A percentile compares a stretch with the other conserved stretches of the same genome.
phyloP scores from a whole-genome alignment of 1,139 yeast genomes.

The Blastobotrys ciferrii region DNA sequence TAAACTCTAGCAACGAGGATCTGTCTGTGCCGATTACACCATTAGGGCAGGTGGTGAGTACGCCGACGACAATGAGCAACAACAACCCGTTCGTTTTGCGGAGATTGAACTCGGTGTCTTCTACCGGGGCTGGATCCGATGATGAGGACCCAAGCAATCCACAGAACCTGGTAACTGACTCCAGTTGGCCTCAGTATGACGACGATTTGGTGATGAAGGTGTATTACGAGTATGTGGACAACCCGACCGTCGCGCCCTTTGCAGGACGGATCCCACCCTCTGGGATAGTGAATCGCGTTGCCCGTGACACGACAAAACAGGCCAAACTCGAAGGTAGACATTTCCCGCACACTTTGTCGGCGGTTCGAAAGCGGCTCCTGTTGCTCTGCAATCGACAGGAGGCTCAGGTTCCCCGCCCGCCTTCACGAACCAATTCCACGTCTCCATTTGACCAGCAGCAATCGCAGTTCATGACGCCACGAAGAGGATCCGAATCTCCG shows the following conservation, averaged over 20 bases:
- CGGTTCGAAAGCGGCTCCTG: constrained; percentile 35
- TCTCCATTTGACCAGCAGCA: constrained; percentile 10
- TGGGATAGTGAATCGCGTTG: constrained; percentile 38
- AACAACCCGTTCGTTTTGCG: background rate
- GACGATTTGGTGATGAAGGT: constrained; percentile 31
- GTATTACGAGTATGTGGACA: constrained; percentile 30
- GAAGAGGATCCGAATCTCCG: constrained; percentile 9
- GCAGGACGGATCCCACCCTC: constrained; percentile 39
- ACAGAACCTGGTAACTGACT: constrained; percentile 5
- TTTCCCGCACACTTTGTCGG: constrained; percentile 36
- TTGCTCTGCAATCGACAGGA: constrained; percentile 23
- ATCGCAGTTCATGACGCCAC: background rate
- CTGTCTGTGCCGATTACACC: constrained; percentile 2
- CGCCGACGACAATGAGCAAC: background rate
- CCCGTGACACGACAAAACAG: constrained; percentile 32
- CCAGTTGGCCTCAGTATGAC: constrained; percentile 32
- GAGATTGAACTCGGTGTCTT: constrained; percentile 3
- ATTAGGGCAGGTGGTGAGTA: constrained; percentile 2
- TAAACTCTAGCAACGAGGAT: background rate
- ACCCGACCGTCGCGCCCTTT: constrained; percentile 39
- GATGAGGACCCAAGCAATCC: constrained; percentile 4
- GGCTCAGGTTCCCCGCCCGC: background rate
- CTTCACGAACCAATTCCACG: constrained; percentile 12
- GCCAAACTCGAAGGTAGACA: constrained; percentile 30
- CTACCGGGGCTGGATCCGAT: constrained; percentile 4